Percentiles rank a stretch among this genome's conserved stretches.
phyloP scores from a whole-genome alignment of 805 yeast species.

The Blastobotrys americana region DNA sequence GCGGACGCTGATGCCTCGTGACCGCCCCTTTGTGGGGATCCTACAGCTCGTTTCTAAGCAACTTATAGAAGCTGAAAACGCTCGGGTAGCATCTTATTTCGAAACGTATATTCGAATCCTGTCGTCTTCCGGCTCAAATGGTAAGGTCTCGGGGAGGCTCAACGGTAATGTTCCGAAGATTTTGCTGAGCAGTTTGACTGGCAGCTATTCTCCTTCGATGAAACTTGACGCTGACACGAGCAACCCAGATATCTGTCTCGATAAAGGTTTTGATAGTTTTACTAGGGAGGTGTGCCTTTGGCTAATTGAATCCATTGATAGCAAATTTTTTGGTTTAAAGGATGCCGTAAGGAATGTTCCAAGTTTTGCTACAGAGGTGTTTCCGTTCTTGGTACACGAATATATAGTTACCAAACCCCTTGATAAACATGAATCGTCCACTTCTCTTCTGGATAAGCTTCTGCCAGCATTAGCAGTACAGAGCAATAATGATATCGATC shows the following conservation, averaged over 20 bases:
- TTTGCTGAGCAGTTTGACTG: background rate
- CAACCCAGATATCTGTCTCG: no score
- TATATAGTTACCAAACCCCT: background rate
- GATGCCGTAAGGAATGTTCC: background rate
- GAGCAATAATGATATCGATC: no score
- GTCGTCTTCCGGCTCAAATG: background rate
- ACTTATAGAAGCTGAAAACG: constrained; percentile 2
- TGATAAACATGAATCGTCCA: no score
- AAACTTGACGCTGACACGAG: no score
- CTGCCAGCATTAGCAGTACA: background rate
- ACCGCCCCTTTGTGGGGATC: constrained; percentile 4
- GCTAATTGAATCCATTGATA: background rate
- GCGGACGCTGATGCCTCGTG: background rate
- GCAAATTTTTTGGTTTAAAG: background rate
- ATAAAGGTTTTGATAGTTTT: no score
- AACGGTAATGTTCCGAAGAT: background rate
- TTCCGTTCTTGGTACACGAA: constrained; percentile 9
- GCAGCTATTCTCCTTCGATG: no score
- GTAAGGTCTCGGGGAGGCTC: background rate
- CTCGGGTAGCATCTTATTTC: background rate
- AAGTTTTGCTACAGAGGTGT: background rate
- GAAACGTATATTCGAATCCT: background rate
- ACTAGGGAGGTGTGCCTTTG: background rate
- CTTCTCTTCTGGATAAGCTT: background rate
- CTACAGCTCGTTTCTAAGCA: constrained; percentile 4